These are phyloP conservation scores for Panicum hallii DNA, from an alignment of 202 grass and related monocot species.

Conservation along the genomic window DNA sequence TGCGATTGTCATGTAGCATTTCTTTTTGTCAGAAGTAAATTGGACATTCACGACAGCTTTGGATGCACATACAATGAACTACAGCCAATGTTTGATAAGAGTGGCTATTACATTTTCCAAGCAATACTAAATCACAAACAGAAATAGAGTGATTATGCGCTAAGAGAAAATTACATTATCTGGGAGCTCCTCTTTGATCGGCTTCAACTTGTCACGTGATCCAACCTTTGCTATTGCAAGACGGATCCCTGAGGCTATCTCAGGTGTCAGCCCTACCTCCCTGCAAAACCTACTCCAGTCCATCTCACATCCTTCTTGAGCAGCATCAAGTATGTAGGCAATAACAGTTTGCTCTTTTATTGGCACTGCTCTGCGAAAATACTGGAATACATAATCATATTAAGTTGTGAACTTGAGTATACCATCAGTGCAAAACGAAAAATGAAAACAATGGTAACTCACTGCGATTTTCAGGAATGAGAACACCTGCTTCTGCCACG, in stretches of 20 bases:
- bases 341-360: constrained; percentile 91
- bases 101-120: background rate
- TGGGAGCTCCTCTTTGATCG: constrained; percentile 85
- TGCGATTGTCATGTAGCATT: constrained; percentile 37
- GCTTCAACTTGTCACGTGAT: constrained; percentile 70
- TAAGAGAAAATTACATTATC: constrained; percentile 62
- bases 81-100: background rate
- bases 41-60: background rate
- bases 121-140: constrained; percentile 29
- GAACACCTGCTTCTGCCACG: constrained; percentile 71
- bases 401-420: constrained; percentile 27
- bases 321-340: constrained; percentile 85
- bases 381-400: constrained; percentile 43
- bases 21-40: background rate
- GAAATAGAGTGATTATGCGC: background rate
- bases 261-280: constrained; percentile 67
- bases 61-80: background rate
- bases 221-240: constrained; percentile 75
- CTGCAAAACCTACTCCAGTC: constrained; percentile 83
- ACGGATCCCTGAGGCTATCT: constrained; percentile 72
- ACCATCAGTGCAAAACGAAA: constrained; percentile 19
- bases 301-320: constrained; percentile 71
- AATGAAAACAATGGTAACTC: constrained; percentile 48
- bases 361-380: constrained; percentile 63
- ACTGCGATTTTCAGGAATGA: constrained; percentile 88